Conservation (phyloP, 768 basidiomycete species). For the Agrocybe praecox region DNA sequence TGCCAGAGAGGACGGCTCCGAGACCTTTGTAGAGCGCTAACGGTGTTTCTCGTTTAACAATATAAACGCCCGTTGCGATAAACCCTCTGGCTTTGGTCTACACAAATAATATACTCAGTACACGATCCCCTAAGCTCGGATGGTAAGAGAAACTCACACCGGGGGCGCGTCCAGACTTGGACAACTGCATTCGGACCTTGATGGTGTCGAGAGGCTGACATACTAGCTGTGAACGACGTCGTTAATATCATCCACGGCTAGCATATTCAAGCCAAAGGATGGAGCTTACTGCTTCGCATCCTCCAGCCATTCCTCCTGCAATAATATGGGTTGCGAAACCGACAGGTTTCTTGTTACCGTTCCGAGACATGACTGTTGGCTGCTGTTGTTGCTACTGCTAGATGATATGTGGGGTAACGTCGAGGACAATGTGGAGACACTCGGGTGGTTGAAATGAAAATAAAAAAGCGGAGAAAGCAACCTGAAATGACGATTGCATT, state of each 20-base stretch:
- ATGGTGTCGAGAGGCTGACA: slow-evolving; percentile 98
- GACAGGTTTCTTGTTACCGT: slow-evolving; percentile 71
- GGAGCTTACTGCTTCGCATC: slow-evolving; percentile 81
- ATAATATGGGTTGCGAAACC: slow-evolving; percentile 89
- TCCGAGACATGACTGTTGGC: slow-evolving; percentile 48
- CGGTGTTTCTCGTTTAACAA: slow-evolving; percentile 89
- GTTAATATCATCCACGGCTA: neutral
- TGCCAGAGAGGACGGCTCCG: slow-evolving; percentile 94
- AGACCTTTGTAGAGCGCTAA: slow-evolving; percentile 97
- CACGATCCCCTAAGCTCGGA: neutral
- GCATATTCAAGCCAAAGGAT: slow-evolving; percentile 4
- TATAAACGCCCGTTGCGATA: slow-evolving; percentile 86
- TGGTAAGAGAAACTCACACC: slow-evolving; percentile 64
- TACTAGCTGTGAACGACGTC: slow-evolving; percentile 46
- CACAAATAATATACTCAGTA: neutral
- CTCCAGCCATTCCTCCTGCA: slow-evolving; percentile 93
- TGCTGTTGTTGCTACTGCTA: neutral
- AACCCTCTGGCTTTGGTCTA: slow-evolving; percentile 94
- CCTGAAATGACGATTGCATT: slow-evolving; percentile 10
- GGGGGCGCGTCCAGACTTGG: slow-evolving; percentile 70
- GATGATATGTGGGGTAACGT: neutral
- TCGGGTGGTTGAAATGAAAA: slow-evolving; percentile 4
- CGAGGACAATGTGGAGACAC: slow-evolving; percentile 3
- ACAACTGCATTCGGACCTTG: slow-evolving; percentile 99
- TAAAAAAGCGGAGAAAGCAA: slow-evolving; percentile 13